These are phyloP conservation scores for Ceratobasidium sp. DNA, from an alignment of 1,284 basidiomycete genomes.

Conservation along the genomic window DNA sequence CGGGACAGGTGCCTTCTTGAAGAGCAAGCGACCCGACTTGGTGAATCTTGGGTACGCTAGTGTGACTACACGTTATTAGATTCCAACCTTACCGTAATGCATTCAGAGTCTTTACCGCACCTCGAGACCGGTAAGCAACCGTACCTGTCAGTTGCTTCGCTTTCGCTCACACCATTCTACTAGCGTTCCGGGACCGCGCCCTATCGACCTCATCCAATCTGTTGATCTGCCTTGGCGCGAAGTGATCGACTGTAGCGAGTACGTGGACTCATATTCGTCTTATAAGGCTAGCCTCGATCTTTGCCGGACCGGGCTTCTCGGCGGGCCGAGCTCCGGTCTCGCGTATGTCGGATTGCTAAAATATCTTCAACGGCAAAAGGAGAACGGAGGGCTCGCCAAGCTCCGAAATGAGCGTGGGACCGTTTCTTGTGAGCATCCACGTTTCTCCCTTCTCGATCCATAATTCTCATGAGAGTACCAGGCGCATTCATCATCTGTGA, in stretches of 20 bases:
- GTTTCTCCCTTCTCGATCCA: background rate
- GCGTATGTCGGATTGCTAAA: constrained; percentile 22
- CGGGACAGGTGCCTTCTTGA: constrained; percentile 36
- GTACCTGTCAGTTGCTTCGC: background rate
- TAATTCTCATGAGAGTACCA: background rate
- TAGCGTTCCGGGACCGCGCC: constrained; percentile 38
- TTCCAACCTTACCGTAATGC: background rate
- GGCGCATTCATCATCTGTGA: constrained; percentile 44
- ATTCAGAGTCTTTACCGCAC: constrained; percentile 40
- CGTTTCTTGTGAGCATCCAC: constrained; percentile 12
- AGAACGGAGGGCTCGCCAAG: constrained; percentile 13
- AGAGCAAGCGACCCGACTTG: constrained; percentile 26
- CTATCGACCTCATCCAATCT: constrained; percentile 41
- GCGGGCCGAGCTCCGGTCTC: constrained; percentile 40
- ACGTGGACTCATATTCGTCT: constrained; percentile 25
- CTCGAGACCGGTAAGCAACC: constrained; percentile 33
- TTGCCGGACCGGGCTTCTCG: constrained; percentile 28
- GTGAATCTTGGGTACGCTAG: constrained; percentile 33
- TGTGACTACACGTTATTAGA: no score
- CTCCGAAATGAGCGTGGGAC: constrained; percentile 22
- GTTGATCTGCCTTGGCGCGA: constrained; percentile 44
- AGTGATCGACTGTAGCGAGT: constrained; percentile 39
- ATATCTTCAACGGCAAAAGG: constrained; percentile 29
- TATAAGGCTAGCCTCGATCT: constrained; percentile 34
- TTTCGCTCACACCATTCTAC: background rate